Conservation (phyloP, 148 eudicot genomes). For the Amaranthus hypochondriacus region DNA sequence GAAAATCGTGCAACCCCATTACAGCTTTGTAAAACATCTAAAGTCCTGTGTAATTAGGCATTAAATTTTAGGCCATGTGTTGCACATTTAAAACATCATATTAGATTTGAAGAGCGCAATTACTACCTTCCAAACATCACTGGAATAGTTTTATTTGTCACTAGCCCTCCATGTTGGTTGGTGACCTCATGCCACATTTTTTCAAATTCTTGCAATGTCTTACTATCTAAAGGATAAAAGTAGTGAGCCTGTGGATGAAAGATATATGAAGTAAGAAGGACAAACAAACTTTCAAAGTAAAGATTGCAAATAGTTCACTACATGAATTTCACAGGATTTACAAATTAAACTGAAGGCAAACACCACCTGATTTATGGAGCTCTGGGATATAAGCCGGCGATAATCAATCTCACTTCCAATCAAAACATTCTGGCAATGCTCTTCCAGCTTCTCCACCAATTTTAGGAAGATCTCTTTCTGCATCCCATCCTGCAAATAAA, state of each 20-base stretch:
- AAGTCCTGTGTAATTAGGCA: conserved; percentile 36
- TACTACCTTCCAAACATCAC: conserved; percentile 97
- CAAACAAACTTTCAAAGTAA: conserved; percentile 9
- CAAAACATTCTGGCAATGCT: conserved; percentile 65
- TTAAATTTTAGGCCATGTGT: not conserved
- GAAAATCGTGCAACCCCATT: conserved; percentile 81
- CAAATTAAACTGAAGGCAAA: not conserved
- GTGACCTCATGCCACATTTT: conserved; percentile 52
- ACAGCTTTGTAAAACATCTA: conserved; percentile 83
- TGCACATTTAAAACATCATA: not conserved
- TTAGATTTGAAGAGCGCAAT: conserved; percentile 1
- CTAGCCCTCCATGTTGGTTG: conserved; percentile 42
- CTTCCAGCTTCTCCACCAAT: conserved; percentile 55
- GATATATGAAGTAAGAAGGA: conserved; percentile 17
- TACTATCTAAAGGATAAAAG: conserved; percentile 67
- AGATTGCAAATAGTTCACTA: not conserved
- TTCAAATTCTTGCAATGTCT: conserved; percentile 46
- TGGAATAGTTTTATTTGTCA: conserved; percentile 52
- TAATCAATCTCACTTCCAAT: conserved; percentile 94
- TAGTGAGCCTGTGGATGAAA: conserved; percentile 56
- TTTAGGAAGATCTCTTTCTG: conserved; percentile 77
- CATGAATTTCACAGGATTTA: not conserved
- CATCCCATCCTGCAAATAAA: conserved; percentile 83
- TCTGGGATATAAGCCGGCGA: conserved; percentile 74
- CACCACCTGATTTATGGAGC: conserved; percentile 63